Evolutionary conservation across 2,329 filamentous ascomycete species (phyloP).

Genomic region (Ophiocordyceps camponoti-leonardi): DNA sequence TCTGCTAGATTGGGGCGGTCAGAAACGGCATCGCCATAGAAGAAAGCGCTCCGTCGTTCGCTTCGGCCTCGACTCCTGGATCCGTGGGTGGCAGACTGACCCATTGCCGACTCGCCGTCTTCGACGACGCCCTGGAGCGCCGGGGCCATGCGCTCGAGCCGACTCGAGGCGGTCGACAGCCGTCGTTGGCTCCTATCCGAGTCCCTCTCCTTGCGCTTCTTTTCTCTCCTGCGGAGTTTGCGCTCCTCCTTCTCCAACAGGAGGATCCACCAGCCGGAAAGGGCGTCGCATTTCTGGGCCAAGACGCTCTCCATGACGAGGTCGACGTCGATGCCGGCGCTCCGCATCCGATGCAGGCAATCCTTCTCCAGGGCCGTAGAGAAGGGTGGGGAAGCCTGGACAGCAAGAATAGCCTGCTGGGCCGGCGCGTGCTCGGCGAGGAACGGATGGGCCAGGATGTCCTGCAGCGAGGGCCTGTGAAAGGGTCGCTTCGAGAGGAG

Average conservation of each 20-base stretch:
- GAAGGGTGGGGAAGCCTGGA: constrained; percentile 68
- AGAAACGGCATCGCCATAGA: constrained; percentile 42
- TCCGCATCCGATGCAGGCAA: constrained; percentile 80
- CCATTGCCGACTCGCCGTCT: constrained; percentile 36
- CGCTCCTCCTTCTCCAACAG: constrained; percentile 87
- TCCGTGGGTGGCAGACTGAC: constrained; percentile 16
- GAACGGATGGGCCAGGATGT: constrained; percentile 79
- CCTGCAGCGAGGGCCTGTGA: constrained; percentile 61
- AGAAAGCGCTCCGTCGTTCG: constrained; percentile 55
- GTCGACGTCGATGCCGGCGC: constrained; percentile 86
- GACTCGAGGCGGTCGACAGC: constrained; percentile 76
- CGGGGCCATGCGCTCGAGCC: constrained; percentile 65
- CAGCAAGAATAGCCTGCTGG: constrained; percentile 76
- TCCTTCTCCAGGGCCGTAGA: constrained; percentile 78
- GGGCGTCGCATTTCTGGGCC: constrained; percentile 70
- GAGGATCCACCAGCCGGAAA: constrained; percentile 93
- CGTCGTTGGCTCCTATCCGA: constrained; percentile 64
- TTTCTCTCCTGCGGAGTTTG: constrained; percentile 64
- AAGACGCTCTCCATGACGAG: constrained; percentile 87
- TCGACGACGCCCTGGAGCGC: constrained; percentile 66
- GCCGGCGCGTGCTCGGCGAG: constrained; percentile 71
- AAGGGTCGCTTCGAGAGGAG: constrained; percentile 86
- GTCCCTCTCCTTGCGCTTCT: constrained; percentile 73
- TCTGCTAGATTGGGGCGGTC: constrained; percentile 69
- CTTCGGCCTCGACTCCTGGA: constrained; percentile 60